Percentiles rank a stretch among this genome's conserved stretches.
These are phyloP conservation scores for Mucor irregularis DNA, from an alignment of 371 early-diverging fungal genomes.

Conservation along the genomic window DNA sequence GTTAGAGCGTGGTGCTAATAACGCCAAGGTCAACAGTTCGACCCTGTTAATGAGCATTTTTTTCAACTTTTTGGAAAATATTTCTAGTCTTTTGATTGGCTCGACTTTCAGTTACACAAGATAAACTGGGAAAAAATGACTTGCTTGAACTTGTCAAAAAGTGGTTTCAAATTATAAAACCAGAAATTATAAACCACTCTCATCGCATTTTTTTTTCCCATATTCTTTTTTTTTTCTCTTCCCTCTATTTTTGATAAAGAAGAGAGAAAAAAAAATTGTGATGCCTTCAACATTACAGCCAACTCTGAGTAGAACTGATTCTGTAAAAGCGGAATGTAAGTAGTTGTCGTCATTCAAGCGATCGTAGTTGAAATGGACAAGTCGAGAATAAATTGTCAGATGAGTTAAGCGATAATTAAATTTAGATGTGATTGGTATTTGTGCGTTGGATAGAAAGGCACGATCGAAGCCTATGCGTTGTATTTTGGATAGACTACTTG, in stretches of 20 bases:
- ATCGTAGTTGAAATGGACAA: too few species aligned
- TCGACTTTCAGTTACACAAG: too few species aligned
- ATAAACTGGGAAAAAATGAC: not conserved
- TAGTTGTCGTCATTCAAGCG: too few species aligned
- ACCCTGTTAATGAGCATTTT: constrained; percentile 46
- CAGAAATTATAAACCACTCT: too few species aligned
- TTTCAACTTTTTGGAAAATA: not conserved
- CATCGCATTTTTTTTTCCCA: not conserved
- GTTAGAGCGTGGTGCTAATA: constrained; percentile 60
- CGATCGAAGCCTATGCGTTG: constrained; percentile 96
- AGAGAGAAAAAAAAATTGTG: not conserved
- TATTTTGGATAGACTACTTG: constrained; percentile 82
- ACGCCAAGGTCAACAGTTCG: constrained; percentile 58
- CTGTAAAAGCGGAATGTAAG: not conserved
- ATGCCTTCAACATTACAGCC: constrained; percentile 2
- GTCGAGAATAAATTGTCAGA: too few species aligned
- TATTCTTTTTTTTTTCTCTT: not conserved
- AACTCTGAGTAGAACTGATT: not conserved
- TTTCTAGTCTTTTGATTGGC: not conserved
- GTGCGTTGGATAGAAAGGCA: constrained; percentile 94
- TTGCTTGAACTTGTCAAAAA: not conserved
- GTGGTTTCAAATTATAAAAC: not conserved
- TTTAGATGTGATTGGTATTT: constrained; percentile 80
- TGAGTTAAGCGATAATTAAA: too few species aligned
- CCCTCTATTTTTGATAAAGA: not conserved